A percentile compares a stretch with the other conserved stretches of the same genome.
phyloP scores from a whole-genome alignment of 306 rosid genomes.

The Trifolium dubium region DNA sequence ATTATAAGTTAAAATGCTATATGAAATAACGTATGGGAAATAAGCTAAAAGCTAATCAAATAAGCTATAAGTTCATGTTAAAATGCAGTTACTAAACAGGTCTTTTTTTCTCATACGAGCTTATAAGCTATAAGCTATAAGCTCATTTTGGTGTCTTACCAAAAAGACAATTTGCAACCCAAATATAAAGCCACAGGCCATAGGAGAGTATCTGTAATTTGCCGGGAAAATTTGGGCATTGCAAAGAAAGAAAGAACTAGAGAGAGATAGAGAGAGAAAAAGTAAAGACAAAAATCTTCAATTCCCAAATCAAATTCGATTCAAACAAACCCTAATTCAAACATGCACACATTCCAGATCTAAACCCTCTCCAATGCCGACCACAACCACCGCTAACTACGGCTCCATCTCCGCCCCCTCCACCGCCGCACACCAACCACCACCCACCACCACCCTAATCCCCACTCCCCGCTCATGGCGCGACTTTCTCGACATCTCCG shows the following conservation, averaged over 20 bases:
- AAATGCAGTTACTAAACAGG: too few species aligned
- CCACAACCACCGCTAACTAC: conserved; percentile 29
- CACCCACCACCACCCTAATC: conserved; percentile 15
- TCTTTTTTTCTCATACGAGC: too few species aligned
- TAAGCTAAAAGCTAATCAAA: too few species aligned
- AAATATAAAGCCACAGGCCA: too few species aligned
- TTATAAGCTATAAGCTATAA: too few species aligned
- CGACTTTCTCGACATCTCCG: conserved; percentile 46
- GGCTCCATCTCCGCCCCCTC: conserved; percentile 32
- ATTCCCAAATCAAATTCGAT: neutral
- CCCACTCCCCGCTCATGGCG: conserved; percentile 51
- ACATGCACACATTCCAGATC: conserved; percentile 38
- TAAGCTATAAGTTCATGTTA: too few species aligned
- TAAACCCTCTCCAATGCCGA: conserved; percentile 30
- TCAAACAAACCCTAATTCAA: conserved; percentile 16
- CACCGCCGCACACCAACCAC: conserved; percentile 14
- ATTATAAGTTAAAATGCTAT: too few species aligned
- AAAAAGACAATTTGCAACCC: too few species aligned
- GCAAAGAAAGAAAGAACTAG: neutral
- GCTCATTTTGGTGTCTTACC: too few species aligned
- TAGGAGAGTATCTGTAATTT: neutral
- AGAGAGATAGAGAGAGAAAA: neutral
- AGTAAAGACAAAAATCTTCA: neutral
- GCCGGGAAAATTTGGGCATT: neutral
- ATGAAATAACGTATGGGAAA: too few species aligned